phyloP scores from a whole-genome alignment of 352 stramenopile genomes.

The Pseudoperonospora humuli region DNA sequence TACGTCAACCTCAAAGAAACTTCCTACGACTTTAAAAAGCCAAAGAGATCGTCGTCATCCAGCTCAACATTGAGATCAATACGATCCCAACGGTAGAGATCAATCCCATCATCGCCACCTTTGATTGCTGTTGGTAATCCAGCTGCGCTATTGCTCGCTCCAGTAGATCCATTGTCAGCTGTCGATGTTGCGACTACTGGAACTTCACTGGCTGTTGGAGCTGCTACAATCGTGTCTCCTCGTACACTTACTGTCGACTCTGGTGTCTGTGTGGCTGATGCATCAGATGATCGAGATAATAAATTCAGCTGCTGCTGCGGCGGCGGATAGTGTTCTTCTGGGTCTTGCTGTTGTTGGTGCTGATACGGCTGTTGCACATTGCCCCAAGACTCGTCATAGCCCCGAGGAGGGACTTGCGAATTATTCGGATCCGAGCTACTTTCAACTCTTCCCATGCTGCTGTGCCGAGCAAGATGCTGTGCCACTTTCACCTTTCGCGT shows the following conservation, averaged over 20 bases:
- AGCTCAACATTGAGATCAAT: conserved; percentile 79
- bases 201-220: conserved; percentile 2
- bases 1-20: conserved; percentile 13
- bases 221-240: background rate
- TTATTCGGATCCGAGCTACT: conserved; percentile 9
- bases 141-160: conserved; percentile 3
- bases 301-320: conserved; percentile 18
- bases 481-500: conserved; percentile 79
- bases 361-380: conserved; percentile 17
- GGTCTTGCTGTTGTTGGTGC: conserved; percentile 10
- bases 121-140: conserved; percentile 18
- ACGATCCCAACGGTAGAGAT: conserved; percentile 72
- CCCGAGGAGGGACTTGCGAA: conserved; percentile 3
- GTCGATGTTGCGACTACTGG: conserved; percentile 5
- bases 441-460: conserved; percentile 19
- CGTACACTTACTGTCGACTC: conserved; percentile 4
- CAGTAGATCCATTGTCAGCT: conserved; percentile 1
- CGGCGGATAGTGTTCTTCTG: conserved; percentile 17
- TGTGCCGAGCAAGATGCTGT: conserved; percentile 39
- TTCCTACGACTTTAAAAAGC: conserved; percentile 72
- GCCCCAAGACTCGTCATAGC: conserved; percentile 11
- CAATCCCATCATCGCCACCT: conserved; percentile 45
- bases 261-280: conserved; percentile 12
- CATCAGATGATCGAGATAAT: conserved; percentile 11
- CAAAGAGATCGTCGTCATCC: conserved; percentile 81